A percentile compares a stretch with the other conserved stretches of the same genome.
Evolutionary conservation across 441 rosid species (phyloP).

Genomic region (Adansonia gregorii): DNA sequence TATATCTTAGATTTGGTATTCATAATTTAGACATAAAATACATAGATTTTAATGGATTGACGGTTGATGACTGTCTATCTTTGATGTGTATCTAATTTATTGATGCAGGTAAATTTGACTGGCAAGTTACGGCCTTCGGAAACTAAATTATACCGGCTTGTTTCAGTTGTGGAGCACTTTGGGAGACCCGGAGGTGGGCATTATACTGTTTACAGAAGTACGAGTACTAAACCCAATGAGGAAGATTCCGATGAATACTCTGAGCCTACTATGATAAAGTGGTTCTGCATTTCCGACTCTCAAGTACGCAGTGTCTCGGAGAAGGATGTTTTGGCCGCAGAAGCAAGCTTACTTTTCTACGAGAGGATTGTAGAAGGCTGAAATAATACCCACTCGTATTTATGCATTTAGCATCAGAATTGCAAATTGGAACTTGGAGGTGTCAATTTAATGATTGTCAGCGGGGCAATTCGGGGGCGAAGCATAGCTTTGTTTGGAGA

Average conservation of each 20-base stretch:
- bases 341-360: constrained; percentile 86
- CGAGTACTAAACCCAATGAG: constrained; percentile 29
- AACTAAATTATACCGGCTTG: constrained; percentile 52
- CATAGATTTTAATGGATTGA: not conserved
- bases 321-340: constrained; percentile 75
- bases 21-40: constrained; percentile 3
- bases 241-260: constrained; percentile 31
- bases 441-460: not conserved
- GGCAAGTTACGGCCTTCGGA: constrained; percentile 27
- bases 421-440: not conserved
- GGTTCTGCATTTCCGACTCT: constrained; percentile 88
- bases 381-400: not conserved
- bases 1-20: constrained; percentile 3
- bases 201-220: constrained; percentile 78
- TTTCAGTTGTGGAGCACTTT: constrained; percentile 82
- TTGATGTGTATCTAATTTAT: constrained; percentile 11
- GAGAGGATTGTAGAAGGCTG: constrained; percentile 53
- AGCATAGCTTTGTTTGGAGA: not conserved
- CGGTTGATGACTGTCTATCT: not conserved
- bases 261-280: constrained; percentile 35
- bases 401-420: constrained; percentile 1
- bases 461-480: not conserved
- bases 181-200: constrained; percentile 85
- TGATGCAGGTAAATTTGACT: constrained; percentile 34
- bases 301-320: constrained; percentile 58